A percentile compares a stretch with the other conserved stretches of the same genome.
Conservation (phyloP, 139 green algal species). For the Tetratostichococcus sp. region DNA sequence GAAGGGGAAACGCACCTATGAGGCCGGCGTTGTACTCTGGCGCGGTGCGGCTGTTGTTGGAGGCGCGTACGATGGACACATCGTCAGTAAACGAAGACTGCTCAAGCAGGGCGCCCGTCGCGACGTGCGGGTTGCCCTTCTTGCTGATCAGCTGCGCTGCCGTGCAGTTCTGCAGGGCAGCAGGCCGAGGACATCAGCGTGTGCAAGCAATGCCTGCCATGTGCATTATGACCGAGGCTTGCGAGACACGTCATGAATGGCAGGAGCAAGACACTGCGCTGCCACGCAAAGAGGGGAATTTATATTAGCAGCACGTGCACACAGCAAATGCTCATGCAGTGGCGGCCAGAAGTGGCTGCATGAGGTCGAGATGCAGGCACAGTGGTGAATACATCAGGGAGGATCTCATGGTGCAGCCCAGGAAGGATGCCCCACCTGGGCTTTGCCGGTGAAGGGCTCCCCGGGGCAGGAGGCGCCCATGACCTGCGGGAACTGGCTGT, state of each 20-base stretch:
- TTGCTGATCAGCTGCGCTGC: slow-evolving; percentile 27
- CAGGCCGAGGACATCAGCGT: too few species aligned
- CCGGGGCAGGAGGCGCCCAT: slow-evolving; percentile 52
- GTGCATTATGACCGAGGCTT: too few species aligned
- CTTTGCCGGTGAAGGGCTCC: slow-evolving; percentile 4
- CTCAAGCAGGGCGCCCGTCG: slow-evolving; percentile 63
- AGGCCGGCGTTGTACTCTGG: slow-evolving; percentile 57
- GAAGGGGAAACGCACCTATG: neutral
- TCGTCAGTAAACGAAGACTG: slow-evolving; percentile 4
- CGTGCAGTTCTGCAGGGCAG: slow-evolving; percentile 28
- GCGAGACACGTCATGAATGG: too few species aligned
- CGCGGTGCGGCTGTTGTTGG: slow-evolving; percentile 27
- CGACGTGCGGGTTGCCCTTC: slow-evolving; percentile 46
- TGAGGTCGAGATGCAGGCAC: too few species aligned
- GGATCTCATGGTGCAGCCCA: too few species aligned
- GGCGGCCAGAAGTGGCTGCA: too few species aligned
- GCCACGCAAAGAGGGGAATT: too few species aligned
- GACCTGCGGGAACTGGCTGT: slow-evolving; percentile 47
- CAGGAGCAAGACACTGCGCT: too few species aligned
- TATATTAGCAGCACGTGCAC: too few species aligned
- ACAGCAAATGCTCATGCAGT: too few species aligned
- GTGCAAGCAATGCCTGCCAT: too few species aligned
- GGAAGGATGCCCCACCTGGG: slow-evolving; percentile 15
- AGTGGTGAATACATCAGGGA: too few species aligned
- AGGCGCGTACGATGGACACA: slow-evolving; percentile 29